phyloP scores from a whole-genome alignment of 2,329 filamentous ascomycete species.

The Periconia macrospinosa region DNA sequence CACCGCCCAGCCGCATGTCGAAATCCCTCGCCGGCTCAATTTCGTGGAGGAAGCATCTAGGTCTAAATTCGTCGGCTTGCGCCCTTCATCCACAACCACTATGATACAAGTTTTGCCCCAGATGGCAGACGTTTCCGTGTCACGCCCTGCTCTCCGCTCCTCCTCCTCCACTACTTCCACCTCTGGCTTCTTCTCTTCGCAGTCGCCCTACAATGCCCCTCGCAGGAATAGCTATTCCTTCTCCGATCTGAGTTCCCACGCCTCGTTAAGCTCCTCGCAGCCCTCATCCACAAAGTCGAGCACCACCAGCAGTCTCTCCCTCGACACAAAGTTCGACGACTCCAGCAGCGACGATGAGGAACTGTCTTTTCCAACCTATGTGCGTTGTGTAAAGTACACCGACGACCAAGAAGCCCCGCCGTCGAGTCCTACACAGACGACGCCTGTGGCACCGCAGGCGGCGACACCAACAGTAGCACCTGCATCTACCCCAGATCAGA shows the following conservation, averaged over 20 bases:
- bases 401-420: constrained; percentile 32
- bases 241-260: constrained; percentile 38
- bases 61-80: constrained; percentile 21
- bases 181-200: constrained; percentile 47
- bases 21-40: constrained; percentile 15
- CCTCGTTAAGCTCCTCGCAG: constrained; percentile 38
- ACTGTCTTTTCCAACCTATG: constrained; percentile 51
- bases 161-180: constrained; percentile 49
- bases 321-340: constrained; percentile 60
- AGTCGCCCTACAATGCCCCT: constrained; percentile 26
- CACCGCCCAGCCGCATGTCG: constrained; percentile 36
- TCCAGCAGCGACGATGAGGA: constrained; percentile 45
- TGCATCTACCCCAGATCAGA: constrained; percentile 56
- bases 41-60: constrained; percentile 28
- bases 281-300: constrained; percentile 64
- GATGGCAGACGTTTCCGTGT: constrained; percentile 49
- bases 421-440: constrained; percentile 38
- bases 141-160: constrained; percentile 44
- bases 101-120: constrained; percentile 50
- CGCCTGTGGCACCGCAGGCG: constrained; percentile 17
- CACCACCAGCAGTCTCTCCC: constrained; percentile 64
- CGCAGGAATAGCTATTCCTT: constrained; percentile 39
- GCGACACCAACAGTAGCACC: constrained; percentile 51
- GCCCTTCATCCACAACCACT: constrained; percentile 11
- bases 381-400: constrained; percentile 16